Percentiles rank a stretch among this genome's conserved stretches.
phyloP scores from a whole-genome alignment of 2,329 filamentous ascomycete genomes.

The Fusarium lyarnte region DNA sequence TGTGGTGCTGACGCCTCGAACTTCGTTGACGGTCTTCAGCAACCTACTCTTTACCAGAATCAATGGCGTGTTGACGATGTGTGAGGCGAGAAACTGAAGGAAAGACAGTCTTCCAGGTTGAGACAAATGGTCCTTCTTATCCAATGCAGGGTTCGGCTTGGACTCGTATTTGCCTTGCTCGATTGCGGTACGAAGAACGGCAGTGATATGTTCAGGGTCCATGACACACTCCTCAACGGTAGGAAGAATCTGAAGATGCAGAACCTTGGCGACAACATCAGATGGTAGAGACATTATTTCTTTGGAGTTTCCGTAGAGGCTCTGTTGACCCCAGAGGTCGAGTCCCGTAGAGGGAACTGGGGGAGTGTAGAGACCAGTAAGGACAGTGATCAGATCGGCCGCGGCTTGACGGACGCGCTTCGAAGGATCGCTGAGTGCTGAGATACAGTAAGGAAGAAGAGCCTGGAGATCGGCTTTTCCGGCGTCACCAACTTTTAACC shows the following conservation, averaged over 20 bases:
- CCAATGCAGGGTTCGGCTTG: conserved; percentile 50
- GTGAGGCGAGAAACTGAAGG: conserved; percentile 77
- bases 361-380: conserved; percentile 61
- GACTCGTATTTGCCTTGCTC: conserved; percentile 53
- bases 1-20: conserved; percentile 75
- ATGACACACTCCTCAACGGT: conserved; percentile 86
- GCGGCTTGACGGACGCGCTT: conserved; percentile 81
- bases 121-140: conserved; percentile 65
- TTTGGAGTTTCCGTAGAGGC: conserved; percentile 70
- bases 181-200: conserved; percentile 61
- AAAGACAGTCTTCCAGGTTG: conserved; percentile 72
- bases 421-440: conserved; percentile 78
- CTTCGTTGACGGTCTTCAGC: conserved; percentile 75
- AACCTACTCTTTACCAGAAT: conserved; percentile 75
- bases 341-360: conserved; percentile 52
- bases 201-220: conserved; percentile 75
- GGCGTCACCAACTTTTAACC: conserved; percentile 62
- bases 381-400: conserved; percentile 69
- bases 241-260: conserved; percentile 75
- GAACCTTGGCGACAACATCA: conserved; percentile 67
- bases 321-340: conserved; percentile 67
- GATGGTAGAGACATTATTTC: conserved; percentile 66
- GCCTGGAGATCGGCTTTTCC: conserved; percentile 75
- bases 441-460: conserved; percentile 82
- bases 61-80: conserved; percentile 74